A percentile compares a stretch with the other conserved stretches of the same genome.
Conservation (phyloP, 2,329 filamentous ascomycete species). For the Madurella fahalii region DNA sequence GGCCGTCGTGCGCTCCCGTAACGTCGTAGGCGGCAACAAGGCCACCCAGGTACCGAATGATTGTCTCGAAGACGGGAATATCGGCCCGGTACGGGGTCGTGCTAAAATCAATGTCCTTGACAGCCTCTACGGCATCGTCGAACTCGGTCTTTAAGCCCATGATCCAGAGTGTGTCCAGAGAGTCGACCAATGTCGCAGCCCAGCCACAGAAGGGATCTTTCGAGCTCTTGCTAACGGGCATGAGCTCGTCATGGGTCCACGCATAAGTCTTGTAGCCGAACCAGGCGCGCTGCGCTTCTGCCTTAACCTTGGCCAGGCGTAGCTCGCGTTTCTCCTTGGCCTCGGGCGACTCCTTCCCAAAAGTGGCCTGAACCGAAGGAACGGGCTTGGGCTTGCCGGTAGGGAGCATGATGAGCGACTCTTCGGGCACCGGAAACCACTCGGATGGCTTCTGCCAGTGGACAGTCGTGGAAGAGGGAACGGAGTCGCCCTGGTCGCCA, state of each 20-base stretch:
- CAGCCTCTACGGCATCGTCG: conserved; percentile 66
- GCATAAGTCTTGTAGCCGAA: conserved; percentile 73
- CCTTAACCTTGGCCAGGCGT: conserved; percentile 64
- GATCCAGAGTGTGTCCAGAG: conserved; percentile 81
- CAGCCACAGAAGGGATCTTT: conserved; percentile 87
- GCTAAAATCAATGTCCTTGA: conserved; percentile 78
- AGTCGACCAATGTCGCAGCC: conserved; percentile 83
- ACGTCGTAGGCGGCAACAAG: conserved; percentile 83
- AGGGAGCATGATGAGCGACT: conserved; percentile 71
- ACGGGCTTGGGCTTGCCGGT: conserved; percentile 65
- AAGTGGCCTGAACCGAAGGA: conserved; percentile 71
- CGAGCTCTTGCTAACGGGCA: conserved; percentile 62
- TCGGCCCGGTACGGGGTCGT: conserved; percentile 55
- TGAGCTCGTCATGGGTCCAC: conserved; percentile 83
- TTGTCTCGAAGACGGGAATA: conserved; percentile 90
- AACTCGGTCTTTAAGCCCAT: conserved; percentile 78
- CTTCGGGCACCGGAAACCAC: conserved; percentile 69
- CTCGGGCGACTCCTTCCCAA: conserved; percentile 59
- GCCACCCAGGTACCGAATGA: conserved; percentile 86
- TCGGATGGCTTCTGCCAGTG: conserved; percentile 75
- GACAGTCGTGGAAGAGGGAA: conserved; percentile 33
- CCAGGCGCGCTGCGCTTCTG: conserved; percentile 77
- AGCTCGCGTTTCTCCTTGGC: conserved; percentile 59
- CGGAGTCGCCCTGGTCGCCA: conserved; percentile 13
- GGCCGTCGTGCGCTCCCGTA: conserved; percentile 54